phyloP scores from a whole-genome alignment of 1,139 yeast species.

The Suhomyces yuchorum region DNA sequence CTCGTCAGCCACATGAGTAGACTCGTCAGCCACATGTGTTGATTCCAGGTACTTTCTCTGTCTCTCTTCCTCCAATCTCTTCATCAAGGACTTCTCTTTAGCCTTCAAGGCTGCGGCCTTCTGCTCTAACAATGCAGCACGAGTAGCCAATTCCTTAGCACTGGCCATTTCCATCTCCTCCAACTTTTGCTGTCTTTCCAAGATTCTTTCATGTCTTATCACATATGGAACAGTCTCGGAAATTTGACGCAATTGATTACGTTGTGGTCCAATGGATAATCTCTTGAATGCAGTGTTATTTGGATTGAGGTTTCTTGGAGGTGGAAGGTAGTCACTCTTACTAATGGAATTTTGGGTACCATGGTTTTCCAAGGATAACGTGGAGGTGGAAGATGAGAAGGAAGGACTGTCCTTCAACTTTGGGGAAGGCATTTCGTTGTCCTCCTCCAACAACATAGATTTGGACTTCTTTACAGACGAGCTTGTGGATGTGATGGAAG shows the following conservation, averaged over 20 bases:
- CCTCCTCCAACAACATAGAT: slow-evolving; percentile 43
- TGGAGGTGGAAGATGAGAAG: slow-evolving; percentile 36
- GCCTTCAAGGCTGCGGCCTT: slow-evolving; percentile 74
- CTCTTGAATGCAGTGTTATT: slow-evolving; percentile 54
- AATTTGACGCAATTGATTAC: slow-evolving; percentile 70
- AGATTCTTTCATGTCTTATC: slow-evolving; percentile 70
- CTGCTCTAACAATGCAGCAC: slow-evolving; percentile 76
- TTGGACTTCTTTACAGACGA: slow-evolving; percentile 30
- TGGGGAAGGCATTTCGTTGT: slow-evolving; percentile 31
- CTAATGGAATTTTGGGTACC: slow-evolving; percentile 3
- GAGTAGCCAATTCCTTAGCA: slow-evolving; percentile 67
- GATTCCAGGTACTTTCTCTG: slow-evolving; percentile 14
- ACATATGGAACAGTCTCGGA: slow-evolving; percentile 84
- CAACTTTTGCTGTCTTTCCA: slow-evolving; percentile 73
- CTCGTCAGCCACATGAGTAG: slow-evolving; percentile 5
- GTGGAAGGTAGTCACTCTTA: slow-evolving; percentile 31
- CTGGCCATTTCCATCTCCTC: slow-evolving; percentile 79
- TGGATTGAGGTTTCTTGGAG: slow-evolving; percentile 39
- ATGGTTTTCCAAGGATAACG: slow-evolving; percentile 25
- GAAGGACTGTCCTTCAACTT: slow-evolving; percentile 32
- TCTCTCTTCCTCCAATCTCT: slow-evolving; percentile 34
- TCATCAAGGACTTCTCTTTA: slow-evolving; percentile 57
- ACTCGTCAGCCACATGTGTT: slow-evolving; percentile 4
- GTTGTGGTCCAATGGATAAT: slow-evolving; percentile 60
- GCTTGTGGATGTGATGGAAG: slow-evolving; percentile 28